Percentiles rank a stretch among this genome's conserved stretches.
Conservation (phyloP, 2,329 filamentous ascomycete species). For the Trematosphaeria pertusa region DNA sequence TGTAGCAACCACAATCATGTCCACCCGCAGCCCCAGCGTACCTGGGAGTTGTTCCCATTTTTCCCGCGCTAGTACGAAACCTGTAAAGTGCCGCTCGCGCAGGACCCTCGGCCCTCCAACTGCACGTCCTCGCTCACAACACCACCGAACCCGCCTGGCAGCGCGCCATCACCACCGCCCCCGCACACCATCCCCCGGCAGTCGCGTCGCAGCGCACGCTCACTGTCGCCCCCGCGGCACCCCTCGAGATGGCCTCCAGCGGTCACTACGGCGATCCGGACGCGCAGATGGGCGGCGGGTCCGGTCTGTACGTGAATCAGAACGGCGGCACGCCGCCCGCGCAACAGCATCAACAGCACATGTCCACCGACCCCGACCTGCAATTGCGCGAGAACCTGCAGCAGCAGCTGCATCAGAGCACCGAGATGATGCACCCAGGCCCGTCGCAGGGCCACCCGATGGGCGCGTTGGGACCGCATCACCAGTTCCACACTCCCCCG, state of each 20-base stretch:
- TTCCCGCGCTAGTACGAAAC: constrained; percentile 41
- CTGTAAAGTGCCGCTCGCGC: constrained; percentile 33
- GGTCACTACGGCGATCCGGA: constrained; percentile 42
- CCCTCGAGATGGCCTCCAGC: constrained; percentile 34
- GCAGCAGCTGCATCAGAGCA: constrained; percentile 40
- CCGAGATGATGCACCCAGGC: constrained; percentile 39
- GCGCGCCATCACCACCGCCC: constrained; percentile 19
- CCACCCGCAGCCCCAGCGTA: constrained; percentile 7
- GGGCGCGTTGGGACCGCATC: constrained; percentile 37
- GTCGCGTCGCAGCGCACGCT: constrained; percentile 17
- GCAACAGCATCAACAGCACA: constrained; percentile 38
- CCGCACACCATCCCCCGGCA: constrained; percentile 7
- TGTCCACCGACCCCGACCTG: constrained; percentile 40
- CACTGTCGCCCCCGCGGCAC: constrained; percentile 23
- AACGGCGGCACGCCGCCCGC: constrained; percentile 41
- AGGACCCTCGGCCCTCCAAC: constrained; percentile 36
- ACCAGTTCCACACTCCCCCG: constrained; percentile 43
- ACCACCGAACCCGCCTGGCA: constrained; percentile 26
- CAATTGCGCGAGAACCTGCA: constrained; percentile 45
- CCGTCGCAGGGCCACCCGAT: constrained; percentile 36
- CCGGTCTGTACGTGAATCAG: constrained; percentile 44
- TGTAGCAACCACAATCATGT: constrained; percentile 22
- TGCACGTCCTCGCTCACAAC: constrained; percentile 27
- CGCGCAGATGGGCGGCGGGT: constrained; percentile 40
- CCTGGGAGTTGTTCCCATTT: constrained; percentile 17